Evolutionary conservation across 345 rosid genomes (phyloP), one percentile per base, ranked within the genome.

Genomic region (Populus deltoides): DNA sequence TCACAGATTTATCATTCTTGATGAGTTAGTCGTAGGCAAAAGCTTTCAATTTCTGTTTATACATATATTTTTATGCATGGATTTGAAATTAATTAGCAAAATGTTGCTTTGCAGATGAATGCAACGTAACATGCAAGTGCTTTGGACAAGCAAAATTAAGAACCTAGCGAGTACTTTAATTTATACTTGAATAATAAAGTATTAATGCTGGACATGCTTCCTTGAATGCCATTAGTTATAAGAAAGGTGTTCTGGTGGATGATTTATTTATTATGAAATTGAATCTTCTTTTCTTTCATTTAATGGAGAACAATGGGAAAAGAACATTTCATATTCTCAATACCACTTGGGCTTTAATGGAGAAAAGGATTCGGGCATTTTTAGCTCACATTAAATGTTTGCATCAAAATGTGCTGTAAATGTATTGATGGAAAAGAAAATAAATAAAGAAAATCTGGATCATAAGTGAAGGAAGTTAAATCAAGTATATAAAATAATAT

Each of bases 211-310:
- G 24, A 62, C 67, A 79, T 36, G 62, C 81, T 85, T 79, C 73
- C 57, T 84, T 85, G 35, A 82, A 82, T 82, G 85, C 78, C 53
- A 71, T 77, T 74, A 41, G 49, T 38, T 49, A 24, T 70, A 71
- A 59, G 17, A 68, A 45, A 2, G 73, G 9, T 61, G 80, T 53
- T 62, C 45, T 41, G 79, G 69, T 79, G 35, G 72, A 33, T 75
- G 83, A 68, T 33, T 78, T 81, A 72, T 78, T 83, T 69, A 78
- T 70, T 78, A 61, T 75, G 78, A 77, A 75, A 76, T 71, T 83
- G 79, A 83, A 65, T 70, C 66, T 55, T 53, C 24, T 43, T 6
- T 62, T 4, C 51, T 81, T 81, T 63, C 67, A 73, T 72, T 75
- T 67, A 72, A 62, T 77, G 71, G 67, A 29, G 67, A 25, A 65